Evolutionary conservation across 345 rosid species (phyloP), one percentile per base, ranked within the genome.

Genomic region (Cardamine chenopodiifolia): DNA sequence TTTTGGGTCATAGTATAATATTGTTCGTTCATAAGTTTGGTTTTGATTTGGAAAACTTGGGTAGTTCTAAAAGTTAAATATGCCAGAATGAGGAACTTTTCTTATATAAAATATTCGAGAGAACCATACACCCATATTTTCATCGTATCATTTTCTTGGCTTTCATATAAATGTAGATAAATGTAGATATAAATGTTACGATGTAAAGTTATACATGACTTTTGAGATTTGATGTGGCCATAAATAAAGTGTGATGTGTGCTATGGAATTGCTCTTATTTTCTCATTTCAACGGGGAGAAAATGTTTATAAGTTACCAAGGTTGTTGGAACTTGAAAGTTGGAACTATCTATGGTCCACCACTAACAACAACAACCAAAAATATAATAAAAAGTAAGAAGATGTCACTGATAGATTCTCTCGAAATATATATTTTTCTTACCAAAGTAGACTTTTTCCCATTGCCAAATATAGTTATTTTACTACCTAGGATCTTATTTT

Each of bases 311-410:
- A 68, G 17, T 57, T 31, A 71, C 59, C 18, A 75, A 52, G 13
- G 69, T 61, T 42, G 70, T 75, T 60, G 69, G 69, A 62, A 62
- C 76, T 52, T 71, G 58, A 59, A 31, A 70, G 34, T 70, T 19
- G 9, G 62, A 61, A 40, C 58, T 28, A 68, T 62, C 58, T 4
- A 69, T 76, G 79, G 80, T 70, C 80, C 75, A 45, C 75, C 75
- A 70, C 80, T 76, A 54, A 76, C 79, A 70, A 53, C 74, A 54
- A 44, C 45, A 14, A 55, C 52, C 70, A 17, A 74, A 64, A 17
- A 61, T 39, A 47, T 31, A 65, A 17, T 40, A 19, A 53, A 13
- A 39, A 23, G 25, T 17, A 22, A 45, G 6, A 26, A 54, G 25
- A 68, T 52, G 22, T 48, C 40, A 53, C 39, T 61, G 57, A 50